These are phyloP conservation scores for Lecanoromycetidae sp. DNA, from an alignment of 2,329 filamentous ascomycete species.

Conservation along the genomic window DNA sequence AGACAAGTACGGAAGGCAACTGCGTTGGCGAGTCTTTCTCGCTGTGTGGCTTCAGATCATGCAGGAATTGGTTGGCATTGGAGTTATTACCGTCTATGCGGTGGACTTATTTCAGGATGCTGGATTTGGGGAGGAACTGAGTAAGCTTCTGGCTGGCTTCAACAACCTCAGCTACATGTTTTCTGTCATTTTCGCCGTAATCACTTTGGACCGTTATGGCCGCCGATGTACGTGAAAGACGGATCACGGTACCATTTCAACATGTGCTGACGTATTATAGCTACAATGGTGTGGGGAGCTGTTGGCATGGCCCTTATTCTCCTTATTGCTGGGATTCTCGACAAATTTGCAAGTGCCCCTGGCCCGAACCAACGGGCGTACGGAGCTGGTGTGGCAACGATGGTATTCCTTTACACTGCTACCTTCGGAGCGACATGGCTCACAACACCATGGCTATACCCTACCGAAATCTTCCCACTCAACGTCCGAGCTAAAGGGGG, in stretches of 20 bases:
- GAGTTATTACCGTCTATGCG: conserved; percentile 29
- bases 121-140: conserved; percentile 15
- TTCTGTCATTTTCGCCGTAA: conserved; percentile 18
- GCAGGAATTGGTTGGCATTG: conserved; percentile 25
- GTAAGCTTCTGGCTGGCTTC: conserved; percentile 18
- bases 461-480: conserved; percentile 46
- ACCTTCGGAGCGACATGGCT: conserved; percentile 42
- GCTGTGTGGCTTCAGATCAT: conserved; percentile 32
- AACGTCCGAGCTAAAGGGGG: conserved; percentile 48
- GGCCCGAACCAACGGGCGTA: conserved; percentile 29
- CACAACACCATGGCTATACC: conserved; percentile 38
- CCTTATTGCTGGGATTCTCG: conserved; percentile 23
- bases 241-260: neutral
- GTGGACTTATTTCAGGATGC: conserved; percentile 17
- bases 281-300: conserved; percentile 32
- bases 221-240: conserved; percentile 13
- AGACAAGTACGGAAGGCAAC: conserved; percentile 16
- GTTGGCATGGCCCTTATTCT: conserved; percentile 19
- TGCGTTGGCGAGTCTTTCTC: conserved; percentile 25
- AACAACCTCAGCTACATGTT: conserved; percentile 20
- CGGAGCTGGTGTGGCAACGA: conserved; percentile 36
- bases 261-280: conserved; percentile 22
- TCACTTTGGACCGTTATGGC: conserved; percentile 18
- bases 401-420: conserved; percentile 41
- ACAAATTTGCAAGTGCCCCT: conserved; percentile 34